Conservation (phyloP, 495 filamentous ascomycete genomes). For the Neurospora sp. region DNA sequence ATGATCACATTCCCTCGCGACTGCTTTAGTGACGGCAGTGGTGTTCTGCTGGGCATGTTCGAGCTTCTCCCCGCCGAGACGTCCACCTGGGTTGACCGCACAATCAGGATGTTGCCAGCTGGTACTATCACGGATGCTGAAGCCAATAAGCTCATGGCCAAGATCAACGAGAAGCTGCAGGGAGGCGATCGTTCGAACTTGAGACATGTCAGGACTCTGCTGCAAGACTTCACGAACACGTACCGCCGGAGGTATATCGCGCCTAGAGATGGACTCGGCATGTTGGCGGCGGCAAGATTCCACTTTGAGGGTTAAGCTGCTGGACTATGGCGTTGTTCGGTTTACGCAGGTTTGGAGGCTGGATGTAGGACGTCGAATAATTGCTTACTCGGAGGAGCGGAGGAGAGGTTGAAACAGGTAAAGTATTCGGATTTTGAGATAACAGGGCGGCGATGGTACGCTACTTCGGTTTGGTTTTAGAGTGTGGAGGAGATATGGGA, state of each 20-base stretch:
- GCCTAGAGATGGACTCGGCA: conserved; percentile 79
- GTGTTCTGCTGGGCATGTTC: conserved; percentile 81
- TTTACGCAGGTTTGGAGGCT: not conserved
- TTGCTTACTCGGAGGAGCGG: not conserved
- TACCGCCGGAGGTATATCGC: conserved; percentile 91
- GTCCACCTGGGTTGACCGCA: conserved; percentile 67
- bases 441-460: not conserved
- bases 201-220: conserved; percentile 69
- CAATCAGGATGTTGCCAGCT: conserved; percentile 69
- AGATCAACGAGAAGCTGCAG: conserved; percentile 57
- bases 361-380: not conserved
- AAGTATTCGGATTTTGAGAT: not conserved
- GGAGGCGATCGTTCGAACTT: conserved; percentile 49
- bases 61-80: conserved; percentile 74
- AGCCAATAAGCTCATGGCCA: conserved; percentile 53
- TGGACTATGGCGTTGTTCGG: not conserved
- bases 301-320: conserved; percentile 55
- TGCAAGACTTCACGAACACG: conserved; percentile 94
- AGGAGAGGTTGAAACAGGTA: not conserved
- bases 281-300: conserved; percentile 76
- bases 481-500: not conserved
- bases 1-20: conserved; percentile 97
- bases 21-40: conserved; percentile 87
- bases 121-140: conserved; percentile 61
- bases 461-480: not conserved